Base-by-base conservation (phyloP, 257 asterid genomes). In the Nicotiana tomentosiformis region DNA sequence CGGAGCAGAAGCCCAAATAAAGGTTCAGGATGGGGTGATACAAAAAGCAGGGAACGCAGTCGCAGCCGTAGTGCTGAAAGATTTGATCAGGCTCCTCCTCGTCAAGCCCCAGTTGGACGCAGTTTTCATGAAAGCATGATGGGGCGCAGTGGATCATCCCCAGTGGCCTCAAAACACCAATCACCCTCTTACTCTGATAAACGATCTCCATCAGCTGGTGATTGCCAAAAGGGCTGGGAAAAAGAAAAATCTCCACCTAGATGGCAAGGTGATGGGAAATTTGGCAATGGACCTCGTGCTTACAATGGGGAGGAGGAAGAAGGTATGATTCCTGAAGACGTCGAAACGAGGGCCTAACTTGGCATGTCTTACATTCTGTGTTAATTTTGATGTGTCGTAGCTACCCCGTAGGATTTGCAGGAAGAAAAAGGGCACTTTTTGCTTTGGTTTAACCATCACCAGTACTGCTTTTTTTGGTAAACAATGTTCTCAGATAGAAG, bases 61-160 rank as follows among this genome's bases (percentile, higher is more conserved):
- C 90, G 94, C 6, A 90, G 97, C 82, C 90, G 91, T 37, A 94
- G 97, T 72, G 51, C 87, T 6, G 95, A 91, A 67, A 90, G 96
- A 87, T 90, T 88, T 77, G 85, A 83, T 53, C 85, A 77, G 57
- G 85, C 82, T 39, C 89, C 88, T 72, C 83, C 77, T n/a, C 77
- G 83, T 29, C 86, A 76, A 5, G 68, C 61, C 30, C 56, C 88
- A 10, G 37, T 69, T 51, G 84, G 72, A 7, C 89, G 84, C 16
- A 88, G 92, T 77, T 91, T 91, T 78, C 94, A 92, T 51, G 97
- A 94, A 81, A 69, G 86, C 53, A 89, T 89, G 92, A 88, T 90
- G 93, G 87, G 78, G 57, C 79, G 84, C 67, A 55, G 83, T 26
- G 84, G 84, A 56, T 17, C 87, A 51, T 80, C 90, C 64, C 57